Percentiles rank a stretch among this genome's conserved stretches.
Conservation (phyloP, 2,329 filamentous ascomycete genomes). For the Claviceps humidiphila region DNA sequence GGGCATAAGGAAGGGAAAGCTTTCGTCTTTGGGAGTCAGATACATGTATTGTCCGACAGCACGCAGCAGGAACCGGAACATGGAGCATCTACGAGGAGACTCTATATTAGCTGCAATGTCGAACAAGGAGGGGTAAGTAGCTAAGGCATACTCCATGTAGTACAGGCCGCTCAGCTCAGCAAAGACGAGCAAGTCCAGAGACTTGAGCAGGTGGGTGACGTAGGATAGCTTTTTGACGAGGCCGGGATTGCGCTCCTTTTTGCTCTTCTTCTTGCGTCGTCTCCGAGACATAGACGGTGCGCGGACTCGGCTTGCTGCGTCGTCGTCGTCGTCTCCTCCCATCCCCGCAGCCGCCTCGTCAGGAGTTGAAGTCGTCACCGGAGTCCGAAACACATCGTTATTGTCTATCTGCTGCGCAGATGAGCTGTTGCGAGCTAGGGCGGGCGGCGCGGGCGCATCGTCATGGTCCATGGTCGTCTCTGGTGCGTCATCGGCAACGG, state of each 20-base stretch:
- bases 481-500: constrained; percentile 19
- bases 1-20: constrained; percentile 41
- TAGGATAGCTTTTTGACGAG: constrained; percentile 47
- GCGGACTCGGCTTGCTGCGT: constrained; percentile 9
- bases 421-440: constrained; percentile 15
- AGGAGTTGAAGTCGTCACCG: constrained; percentile 5
- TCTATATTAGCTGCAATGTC: neutral
- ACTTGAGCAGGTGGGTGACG: constrained; percentile 45
- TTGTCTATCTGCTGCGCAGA: constrained; percentile 3
- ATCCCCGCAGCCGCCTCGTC: neutral
- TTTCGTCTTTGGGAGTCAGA: constrained; percentile 48
- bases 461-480: constrained; percentile 39
- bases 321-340: constrained; percentile 2
- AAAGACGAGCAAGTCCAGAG: constrained; percentile 50
- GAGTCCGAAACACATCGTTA: neutral
- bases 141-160: constrained; percentile 52
- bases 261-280: constrained; percentile 23
- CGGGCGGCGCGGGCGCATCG: constrained; percentile 27
- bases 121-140: neutral
- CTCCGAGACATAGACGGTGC: constrained; percentile 17
- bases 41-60: constrained; percentile 48
- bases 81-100: constrained; percentile 40
- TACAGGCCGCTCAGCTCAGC: constrained; percentile 53
- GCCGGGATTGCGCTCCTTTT: constrained; percentile 26
- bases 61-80: constrained; percentile 48